Evolutionary conservation across 1,284 basidiomycete species (phyloP).

Genomic region (Boletellus deceptivus): DNA sequence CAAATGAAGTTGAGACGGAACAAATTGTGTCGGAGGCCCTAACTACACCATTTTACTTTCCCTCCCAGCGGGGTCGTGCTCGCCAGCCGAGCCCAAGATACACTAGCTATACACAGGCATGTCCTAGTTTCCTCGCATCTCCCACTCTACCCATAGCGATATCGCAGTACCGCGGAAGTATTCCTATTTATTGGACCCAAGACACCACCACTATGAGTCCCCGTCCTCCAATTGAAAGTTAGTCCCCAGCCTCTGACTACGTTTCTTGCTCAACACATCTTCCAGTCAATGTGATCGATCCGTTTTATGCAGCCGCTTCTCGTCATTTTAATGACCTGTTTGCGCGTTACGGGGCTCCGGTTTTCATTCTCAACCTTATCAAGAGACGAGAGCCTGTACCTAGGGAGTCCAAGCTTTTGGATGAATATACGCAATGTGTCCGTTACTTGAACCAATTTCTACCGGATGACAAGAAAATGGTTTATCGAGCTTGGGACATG

Average conservation of each 20-base stretch:
- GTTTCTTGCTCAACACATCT: slow-evolving; percentile 3
- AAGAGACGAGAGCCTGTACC: slow-evolving; percentile 81
- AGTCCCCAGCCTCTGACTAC: slow-evolving; percentile 28
- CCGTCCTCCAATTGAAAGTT: slow-evolving; percentile 93
- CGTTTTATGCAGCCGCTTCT: slow-evolving; percentile 92
- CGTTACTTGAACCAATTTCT: slow-evolving; percentile 95
- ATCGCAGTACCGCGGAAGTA: slow-evolving; percentile 85
- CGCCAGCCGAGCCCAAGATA: slow-evolving; percentile 78
- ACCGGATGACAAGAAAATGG: slow-evolving; percentile 82
- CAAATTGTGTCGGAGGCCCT: slow-evolving; percentile 96
- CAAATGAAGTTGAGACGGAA: slow-evolving; percentile 99
- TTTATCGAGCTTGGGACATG: slow-evolving; percentile 97
- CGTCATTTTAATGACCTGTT: slow-evolving; percentile 94
- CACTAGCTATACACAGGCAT: slow-evolving; percentile 89
- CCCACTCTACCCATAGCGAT: background rate
- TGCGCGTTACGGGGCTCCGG: slow-evolving; percentile 84
- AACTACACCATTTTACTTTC: slow-evolving; percentile 87
- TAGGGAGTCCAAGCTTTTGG: slow-evolving; percentile 90
- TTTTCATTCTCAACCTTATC: slow-evolving; percentile 96
- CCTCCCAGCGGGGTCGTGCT: slow-evolving; percentile 38
- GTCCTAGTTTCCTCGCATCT: background rate
- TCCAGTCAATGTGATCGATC: slow-evolving; percentile 90
- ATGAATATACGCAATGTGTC: slow-evolving; percentile 92
- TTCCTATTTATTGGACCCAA: slow-evolving; percentile 96
- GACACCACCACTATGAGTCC: slow-evolving; percentile 89